Base-by-base conservation (phyloP, 1,139 yeast species). In the Yamadazyma dendronema region DNA sequence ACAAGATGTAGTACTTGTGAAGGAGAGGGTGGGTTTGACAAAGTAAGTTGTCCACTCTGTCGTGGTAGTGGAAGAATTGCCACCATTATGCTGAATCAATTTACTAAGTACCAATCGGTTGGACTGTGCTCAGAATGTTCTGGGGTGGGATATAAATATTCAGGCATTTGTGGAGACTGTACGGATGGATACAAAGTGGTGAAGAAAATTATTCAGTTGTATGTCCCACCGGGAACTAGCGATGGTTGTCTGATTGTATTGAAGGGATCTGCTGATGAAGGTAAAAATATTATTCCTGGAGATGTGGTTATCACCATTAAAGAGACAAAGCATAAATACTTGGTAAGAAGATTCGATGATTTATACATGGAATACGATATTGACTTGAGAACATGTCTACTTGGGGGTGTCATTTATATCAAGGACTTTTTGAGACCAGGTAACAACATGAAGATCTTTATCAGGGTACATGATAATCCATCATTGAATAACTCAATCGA, bases 241-340 rank as follows among this genome's bases (percentile, higher is more conserved):
- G 56, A 72, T 35, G 80, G 81, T 0, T 78, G 77, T 43, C 61
- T 65, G 36, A 69, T 81, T 16, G 59, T 77, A 1, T 56, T 81
- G 14, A 65, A 69, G 16, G 77, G 80, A 3, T 82, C 77, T 46
- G 85, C 81, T 0, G 89, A 83, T 48, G 84, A 81, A 52, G 83
- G 81, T 0, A 59, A 73, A 25, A 68, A 72, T 44, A 61, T 78
- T 2, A 59, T 73, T 1, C 85, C 89, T 0, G 90, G 90, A 3
- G 86, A 83, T 53, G 81, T 83, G 7, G 60, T 81, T 2, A 73
- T 83, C 4, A 65, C 62, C 33, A 44, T 70, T 30, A 54, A 57
- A 14, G 68, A 69, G 45, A 44, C 51, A 1, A 49, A 57, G 3
- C 74, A 70, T 45, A 58, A 59, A 4, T 59, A 45, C 33, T 74